phyloP scores from a whole-genome alignment of 768 basidiomycete genomes.

The Rubroboletus pulcherrimus region DNA sequence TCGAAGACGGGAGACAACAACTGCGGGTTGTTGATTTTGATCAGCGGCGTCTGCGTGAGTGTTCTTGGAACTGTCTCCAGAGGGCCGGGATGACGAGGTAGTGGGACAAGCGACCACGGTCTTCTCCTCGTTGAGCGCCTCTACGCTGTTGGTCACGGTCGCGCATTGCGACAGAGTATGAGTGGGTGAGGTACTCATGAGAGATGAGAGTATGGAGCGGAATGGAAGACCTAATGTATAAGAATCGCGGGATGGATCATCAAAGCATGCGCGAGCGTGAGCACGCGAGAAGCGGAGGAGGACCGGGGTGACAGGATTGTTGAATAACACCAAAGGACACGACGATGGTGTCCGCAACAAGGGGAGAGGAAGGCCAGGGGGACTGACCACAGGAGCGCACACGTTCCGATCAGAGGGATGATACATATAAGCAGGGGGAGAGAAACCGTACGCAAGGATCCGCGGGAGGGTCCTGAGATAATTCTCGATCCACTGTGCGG shows the following conservation, averaged over 20 bases:
- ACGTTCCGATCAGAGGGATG: constrained; percentile 18
- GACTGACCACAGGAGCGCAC: constrained; percentile 2
- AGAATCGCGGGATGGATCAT: constrained; percentile 14
- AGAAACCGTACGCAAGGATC: constrained; percentile 22
- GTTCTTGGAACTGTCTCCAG: background rate
- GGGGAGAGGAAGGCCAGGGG: constrained; percentile 8
- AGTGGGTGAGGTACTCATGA: constrained; percentile 28
- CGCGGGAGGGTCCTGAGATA: constrained; percentile 30
- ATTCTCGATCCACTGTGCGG: constrained; percentile 28
- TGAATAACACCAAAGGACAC: constrained; percentile 4
- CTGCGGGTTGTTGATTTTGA: constrained; percentile 23
- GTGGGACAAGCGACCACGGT: constrained; percentile 1
- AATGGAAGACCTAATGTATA: constrained; percentile 12
- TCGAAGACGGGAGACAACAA: constrained; percentile 24
- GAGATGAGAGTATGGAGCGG: constrained; percentile 5
- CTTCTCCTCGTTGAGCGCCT: constrained; percentile 26
- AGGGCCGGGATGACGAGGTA: background rate
- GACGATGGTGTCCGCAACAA: constrained; percentile 7
- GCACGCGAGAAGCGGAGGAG: constrained; percentile 13
- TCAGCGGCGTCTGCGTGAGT: background rate
- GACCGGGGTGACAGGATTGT: constrained; percentile 2
- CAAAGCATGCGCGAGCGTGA: constrained; percentile 6
- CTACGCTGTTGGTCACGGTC: constrained; percentile 29
- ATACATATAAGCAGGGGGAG: constrained; percentile 24
- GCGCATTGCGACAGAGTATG: constrained; percentile 31